Percentiles rank a stretch among this genome's conserved stretches.
Evolutionary conservation across 1,139 yeast genomes (phyloP).

Genomic region (Blastobotrys raffinosifermentans): DNA sequence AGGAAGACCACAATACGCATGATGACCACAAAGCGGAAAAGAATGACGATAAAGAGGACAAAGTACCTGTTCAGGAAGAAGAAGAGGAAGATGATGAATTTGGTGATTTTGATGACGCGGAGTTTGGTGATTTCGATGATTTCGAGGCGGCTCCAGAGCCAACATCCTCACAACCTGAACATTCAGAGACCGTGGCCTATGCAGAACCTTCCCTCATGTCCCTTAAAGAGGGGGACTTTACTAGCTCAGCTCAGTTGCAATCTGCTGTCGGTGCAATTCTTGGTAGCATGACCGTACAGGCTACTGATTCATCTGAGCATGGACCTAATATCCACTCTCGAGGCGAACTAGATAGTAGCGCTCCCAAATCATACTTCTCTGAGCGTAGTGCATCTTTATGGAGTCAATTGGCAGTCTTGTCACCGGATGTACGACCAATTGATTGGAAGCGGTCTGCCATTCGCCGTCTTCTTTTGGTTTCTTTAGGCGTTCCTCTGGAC

Average conservation of each 20-base stretch:
- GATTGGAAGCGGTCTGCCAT: constrained; percentile 57
- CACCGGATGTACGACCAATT: constrained; percentile 22
- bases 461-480: constrained; percentile 49
- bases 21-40: constrained; percentile 1
- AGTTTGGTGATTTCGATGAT: constrained; percentile 1
- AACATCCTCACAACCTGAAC: no score
- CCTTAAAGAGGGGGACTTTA: constrained; percentile 20
- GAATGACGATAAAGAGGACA: constrained; percentile 1
- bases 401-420: constrained; percentile 29
- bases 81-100: constrained; percentile 18
- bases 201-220: constrained; percentile 8
- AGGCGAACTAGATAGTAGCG: not conserved
- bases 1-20: no score
- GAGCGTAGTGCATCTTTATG: constrained; percentile 31
- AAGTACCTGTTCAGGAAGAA: constrained; percentile 1
- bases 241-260: constrained; percentile 23
- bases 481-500: constrained; percentile 56
- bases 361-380: constrained; percentile 22
- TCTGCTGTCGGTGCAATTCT: constrained; percentile 19
- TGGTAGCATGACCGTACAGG: constrained; percentile 9
- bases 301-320: constrained; percentile 5
- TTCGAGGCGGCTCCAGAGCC: no score
- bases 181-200: constrained; percentile 2
- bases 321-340: no score
- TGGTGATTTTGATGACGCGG: constrained; percentile 20